Evolutionary conservation across 1,284 basidiomycete genomes (phyloP).

Genomic region (Cerrena zonata): DNA sequence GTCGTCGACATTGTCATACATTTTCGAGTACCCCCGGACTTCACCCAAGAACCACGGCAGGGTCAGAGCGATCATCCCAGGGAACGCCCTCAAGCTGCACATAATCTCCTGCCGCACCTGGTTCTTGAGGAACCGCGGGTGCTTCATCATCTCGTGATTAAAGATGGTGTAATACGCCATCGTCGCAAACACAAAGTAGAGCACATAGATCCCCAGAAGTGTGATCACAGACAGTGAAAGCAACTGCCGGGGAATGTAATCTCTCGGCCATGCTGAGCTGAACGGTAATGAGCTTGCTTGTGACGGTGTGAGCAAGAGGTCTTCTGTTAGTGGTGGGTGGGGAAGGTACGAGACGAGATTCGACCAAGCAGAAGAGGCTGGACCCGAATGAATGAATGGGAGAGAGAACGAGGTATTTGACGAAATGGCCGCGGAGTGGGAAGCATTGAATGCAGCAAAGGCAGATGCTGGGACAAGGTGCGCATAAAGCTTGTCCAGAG

Average conservation of each 20-base stretch:
- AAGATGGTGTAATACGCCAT: conserved; percentile 85
- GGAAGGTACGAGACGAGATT: conserved; percentile 53
- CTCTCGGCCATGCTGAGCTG: conserved; percentile 72
- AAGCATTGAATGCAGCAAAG: conserved; percentile 33
- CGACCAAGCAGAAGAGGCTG: conserved; percentile 40
- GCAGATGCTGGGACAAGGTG: conserved; percentile 66
- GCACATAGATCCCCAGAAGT: conserved; percentile 70
- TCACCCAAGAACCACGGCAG: conserved; percentile 93
- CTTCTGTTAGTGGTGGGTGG: conserved; percentile 43
- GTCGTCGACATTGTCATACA: conserved; percentile 76
- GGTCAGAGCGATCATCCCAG: conserved; percentile 74
- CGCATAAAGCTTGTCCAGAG: conserved; percentile 78
- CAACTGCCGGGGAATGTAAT: conserved; percentile 74
- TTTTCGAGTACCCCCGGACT: conserved; percentile 76
- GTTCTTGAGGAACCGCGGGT: conserved; percentile 88
- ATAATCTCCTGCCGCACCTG: conserved; percentile 84
- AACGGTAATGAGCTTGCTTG: conserved; percentile 26
- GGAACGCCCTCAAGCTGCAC: conserved; percentile 73
- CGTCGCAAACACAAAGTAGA: conserved; percentile 85
- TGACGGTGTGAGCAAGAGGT: conserved; percentile 27
- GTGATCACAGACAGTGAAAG: conserved; percentile 75
- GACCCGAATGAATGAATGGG: conserved; percentile 26
- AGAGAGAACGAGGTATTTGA: conserved; percentile 31
- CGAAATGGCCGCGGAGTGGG: conserved; percentile 22
- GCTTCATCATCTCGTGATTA: conserved; percentile 93